These are phyloP conservation scores for Phaeosphaeriaceae sp. DNA, from an alignment of 2,329 filamentous ascomycete genomes.

Conservation along the genomic window DNA sequence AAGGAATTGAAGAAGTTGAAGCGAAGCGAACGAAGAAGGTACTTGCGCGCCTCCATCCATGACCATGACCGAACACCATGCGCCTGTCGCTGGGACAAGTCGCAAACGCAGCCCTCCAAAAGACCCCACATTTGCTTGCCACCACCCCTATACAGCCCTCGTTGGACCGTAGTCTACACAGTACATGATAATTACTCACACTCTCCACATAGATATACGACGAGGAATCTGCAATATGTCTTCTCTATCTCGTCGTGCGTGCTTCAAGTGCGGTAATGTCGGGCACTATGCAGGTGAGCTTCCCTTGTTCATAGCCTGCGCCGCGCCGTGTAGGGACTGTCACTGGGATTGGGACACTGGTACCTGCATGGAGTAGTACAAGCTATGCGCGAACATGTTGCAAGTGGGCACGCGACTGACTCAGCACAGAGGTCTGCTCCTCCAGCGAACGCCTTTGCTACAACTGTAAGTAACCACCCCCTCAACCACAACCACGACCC, in stretches of 20 bases:
- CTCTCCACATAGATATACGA: constrained; percentile 27
- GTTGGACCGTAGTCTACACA: no score
- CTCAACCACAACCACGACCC: constrained; percentile 9
- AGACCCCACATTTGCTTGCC: constrained; percentile 22
- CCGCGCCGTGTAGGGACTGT: constrained; percentile 27
- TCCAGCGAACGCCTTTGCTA: constrained; percentile 98
- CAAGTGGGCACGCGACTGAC: constrained; percentile 10
- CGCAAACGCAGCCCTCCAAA: constrained; percentile 28
- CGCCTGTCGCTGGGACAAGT: background rate
- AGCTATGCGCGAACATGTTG: constrained; percentile 9
- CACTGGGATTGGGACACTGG: constrained; percentile 8
- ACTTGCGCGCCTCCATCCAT: constrained; percentile 9
- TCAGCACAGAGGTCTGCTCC: constrained; percentile 77
- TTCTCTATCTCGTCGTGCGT: constrained; percentile 60
- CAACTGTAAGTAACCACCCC: constrained; percentile 74
- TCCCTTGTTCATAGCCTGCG: constrained; percentile 18
- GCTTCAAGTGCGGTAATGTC: constrained; percentile 61
- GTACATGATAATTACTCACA: constrained; percentile 28
- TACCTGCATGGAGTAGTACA: constrained; percentile 27
- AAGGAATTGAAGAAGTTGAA: constrained; percentile 27
- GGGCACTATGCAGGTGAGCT: constrained; percentile 59
- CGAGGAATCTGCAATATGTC: constrained; percentile 54
- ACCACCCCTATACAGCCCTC: no score
- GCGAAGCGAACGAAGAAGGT: constrained; percentile 38
- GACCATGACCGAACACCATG: no score